These are phyloP conservation scores for Acanthamoeba sp. DNA, from an alignment of 208 protist genomes.

Conservation along the genomic window DNA sequence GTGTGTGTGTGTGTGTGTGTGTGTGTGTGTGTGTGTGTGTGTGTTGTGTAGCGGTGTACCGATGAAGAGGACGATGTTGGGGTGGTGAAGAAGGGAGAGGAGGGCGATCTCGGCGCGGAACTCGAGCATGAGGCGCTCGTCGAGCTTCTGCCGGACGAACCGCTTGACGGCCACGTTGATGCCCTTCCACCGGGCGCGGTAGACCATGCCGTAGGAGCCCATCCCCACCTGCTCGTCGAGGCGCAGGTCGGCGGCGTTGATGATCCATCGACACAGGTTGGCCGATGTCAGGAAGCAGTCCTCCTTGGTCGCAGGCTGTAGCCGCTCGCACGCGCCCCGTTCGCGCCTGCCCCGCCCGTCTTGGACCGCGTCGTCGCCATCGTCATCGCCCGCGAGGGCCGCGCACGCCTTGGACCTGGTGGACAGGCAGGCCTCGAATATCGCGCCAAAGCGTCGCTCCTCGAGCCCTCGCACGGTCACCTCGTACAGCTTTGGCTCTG, in stretches of 20 bases:
- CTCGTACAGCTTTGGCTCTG: background rate
- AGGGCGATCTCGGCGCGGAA: constrained; percentile 82
- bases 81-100: constrained; percentile 77
- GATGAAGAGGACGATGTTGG: constrained; percentile 84
- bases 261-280: constrained; percentile 11
- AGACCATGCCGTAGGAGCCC: constrained; percentile 42
- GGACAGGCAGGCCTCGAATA: background rate
- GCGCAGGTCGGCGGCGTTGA: background rate
- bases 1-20: background rate
- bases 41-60: background rate
- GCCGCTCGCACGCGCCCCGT: background rate
- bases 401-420: background rate
- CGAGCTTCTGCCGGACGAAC: constrained; percentile 33
- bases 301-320: background rate
- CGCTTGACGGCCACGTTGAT: constrained; percentile 57
- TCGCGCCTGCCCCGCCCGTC: background rate
- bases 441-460: background rate
- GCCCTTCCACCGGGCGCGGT: constrained; percentile 28
- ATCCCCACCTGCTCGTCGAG: background rate
- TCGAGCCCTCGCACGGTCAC: background rate
- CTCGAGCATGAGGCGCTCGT: constrained; percentile 77
- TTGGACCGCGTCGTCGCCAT: background rate
- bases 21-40: background rate
- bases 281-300: background rate
- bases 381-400: background rate